Conservation (phyloP, 164 flowering plant genomes). For the Stephania japonica region DNA sequence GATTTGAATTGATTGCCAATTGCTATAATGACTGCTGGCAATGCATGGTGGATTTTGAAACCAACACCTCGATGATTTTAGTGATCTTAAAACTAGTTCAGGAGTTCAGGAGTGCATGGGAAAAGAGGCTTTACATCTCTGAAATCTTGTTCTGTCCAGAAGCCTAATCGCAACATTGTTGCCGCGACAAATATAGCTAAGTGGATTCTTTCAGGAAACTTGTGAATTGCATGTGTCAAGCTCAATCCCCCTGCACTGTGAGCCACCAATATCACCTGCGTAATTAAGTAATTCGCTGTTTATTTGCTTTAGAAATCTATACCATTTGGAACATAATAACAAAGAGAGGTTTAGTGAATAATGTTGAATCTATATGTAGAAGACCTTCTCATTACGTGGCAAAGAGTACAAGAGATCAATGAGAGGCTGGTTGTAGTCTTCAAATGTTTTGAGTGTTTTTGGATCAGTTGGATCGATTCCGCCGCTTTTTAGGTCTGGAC, state of each 20-base stretch:
- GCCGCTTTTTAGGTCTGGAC: conserved; percentile 57
- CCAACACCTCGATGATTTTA: too few species aligned
- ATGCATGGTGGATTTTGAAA: too few species aligned
- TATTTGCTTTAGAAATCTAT: not conserved
- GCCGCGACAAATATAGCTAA: conserved; percentile 65
- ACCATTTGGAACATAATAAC: not conserved
- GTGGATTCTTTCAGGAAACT: conserved; percentile 45
- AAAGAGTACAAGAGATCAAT: conserved; percentile 50
- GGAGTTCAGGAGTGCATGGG: too few species aligned
- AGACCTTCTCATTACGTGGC: conserved; percentile 48
- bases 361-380: not conserved
- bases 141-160: conserved; percentile 41
- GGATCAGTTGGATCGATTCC: conserved; percentile 48
- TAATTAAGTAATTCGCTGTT: not conserved
- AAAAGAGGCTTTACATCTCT: conserved; percentile 36
- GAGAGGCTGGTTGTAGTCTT: conserved; percentile 65
- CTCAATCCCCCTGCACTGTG: conserved; percentile 90
- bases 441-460: conserved; percentile 36
- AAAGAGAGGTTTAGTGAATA: not conserved
- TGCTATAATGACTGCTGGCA: too few species aligned
- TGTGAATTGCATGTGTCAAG: conserved; percentile 50
- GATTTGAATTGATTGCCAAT: too few species aligned
- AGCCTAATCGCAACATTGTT: conserved; percentile 65
- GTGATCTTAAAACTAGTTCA: too few species aligned
- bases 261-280: conserved; percentile 76